Conservation (phyloP, 805 yeast genomes). For the Teunomyces stri region DNA sequence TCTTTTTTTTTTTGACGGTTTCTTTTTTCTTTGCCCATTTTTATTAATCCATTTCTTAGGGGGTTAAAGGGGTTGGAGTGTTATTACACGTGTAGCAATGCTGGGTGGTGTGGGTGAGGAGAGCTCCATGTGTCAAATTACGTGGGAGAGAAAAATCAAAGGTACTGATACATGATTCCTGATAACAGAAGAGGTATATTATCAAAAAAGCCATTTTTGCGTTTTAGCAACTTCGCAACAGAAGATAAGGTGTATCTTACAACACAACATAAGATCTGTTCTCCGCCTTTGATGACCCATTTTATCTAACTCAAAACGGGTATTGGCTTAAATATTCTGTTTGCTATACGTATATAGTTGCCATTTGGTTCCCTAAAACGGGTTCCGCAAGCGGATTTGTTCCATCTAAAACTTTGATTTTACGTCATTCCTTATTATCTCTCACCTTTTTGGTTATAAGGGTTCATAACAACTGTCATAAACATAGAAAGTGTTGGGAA, state of each 20-base stretch:
- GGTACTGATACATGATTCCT: too few relatives aligned
- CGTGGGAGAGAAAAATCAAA: background rate
- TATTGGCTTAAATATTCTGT: background rate
- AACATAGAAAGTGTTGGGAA: too few relatives aligned
- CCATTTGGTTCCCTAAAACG: background rate
- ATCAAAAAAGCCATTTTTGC: background rate
- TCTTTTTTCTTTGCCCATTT: background rate
- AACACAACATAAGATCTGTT: background rate
- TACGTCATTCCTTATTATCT: background rate
- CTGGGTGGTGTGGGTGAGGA: too few relatives aligned
- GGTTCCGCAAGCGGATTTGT: background rate
- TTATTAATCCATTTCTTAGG: conserved; percentile 1
- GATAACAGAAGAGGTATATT: background rate
- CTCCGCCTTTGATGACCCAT: background rate
- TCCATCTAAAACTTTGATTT: background rate
- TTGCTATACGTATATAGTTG: background rate
- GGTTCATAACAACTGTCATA: too few relatives aligned
- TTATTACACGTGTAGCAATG: background rate
- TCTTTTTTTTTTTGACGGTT: background rate
- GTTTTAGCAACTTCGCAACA: background rate
- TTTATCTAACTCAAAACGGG: background rate
- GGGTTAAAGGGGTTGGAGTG: conserved; percentile 2
- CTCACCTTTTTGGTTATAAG: too few relatives aligned
- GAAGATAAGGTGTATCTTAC: background rate
- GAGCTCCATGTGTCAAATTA: background rate